Percentiles rank a stretch among this genome's conserved stretches.
These are phyloP conservation scores for Alternaria longipes DNA, from an alignment of 2,329 filamentous ascomycete genomes.

Conservation along the genomic window DNA sequence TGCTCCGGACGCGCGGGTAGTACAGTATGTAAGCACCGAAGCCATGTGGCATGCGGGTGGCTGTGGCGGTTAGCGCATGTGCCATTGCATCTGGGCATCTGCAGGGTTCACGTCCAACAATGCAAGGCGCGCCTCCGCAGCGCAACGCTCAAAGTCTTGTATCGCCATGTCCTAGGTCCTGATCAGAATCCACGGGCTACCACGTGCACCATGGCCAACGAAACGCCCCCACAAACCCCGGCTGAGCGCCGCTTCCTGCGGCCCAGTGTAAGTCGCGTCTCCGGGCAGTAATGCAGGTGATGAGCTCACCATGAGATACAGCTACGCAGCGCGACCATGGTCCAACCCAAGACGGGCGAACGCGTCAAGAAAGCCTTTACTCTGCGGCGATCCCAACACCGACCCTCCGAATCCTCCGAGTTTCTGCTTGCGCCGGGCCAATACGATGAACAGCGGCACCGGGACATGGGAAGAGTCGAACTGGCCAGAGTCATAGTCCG, in stretches of 20 bases:
- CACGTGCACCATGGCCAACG: constrained; percentile 36
- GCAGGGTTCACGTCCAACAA: constrained; percentile 20
- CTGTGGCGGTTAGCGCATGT: constrained; percentile 24
- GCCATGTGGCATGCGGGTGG: constrained; percentile 11
- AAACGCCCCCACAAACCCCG: constrained; percentile 40
- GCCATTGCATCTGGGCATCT: constrained; percentile 24
- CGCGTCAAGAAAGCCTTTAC: constrained; percentile 83
- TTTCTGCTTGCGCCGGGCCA: constrained; percentile 51
- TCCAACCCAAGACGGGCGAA: constrained; percentile 86
- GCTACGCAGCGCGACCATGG: constrained; percentile 85
- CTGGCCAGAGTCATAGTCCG: constrained; percentile 49
- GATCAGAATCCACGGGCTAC: not conserved
- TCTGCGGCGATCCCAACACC: constrained; percentile 62
- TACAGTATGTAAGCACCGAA: not conserved
- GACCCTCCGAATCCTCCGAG: constrained; percentile 56
- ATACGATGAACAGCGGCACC: constrained; percentile 40
- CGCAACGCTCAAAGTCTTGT: constrained; percentile 2
- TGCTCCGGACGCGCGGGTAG: not conserved
- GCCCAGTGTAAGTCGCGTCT: constrained; percentile 44
- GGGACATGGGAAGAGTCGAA: constrained; percentile 44
- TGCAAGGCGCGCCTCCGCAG: constrained; percentile 7
- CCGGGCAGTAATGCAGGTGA: not conserved
- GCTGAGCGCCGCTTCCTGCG: constrained; percentile 49
- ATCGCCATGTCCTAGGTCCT: constrained; percentile 23
- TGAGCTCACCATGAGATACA: constrained; percentile 50